Percentiles rank a stretch among this genome's conserved stretches.
These are phyloP conservation scores for Solanum aculeatissimum DNA, from an alignment of 305 asterid genomes.

Conservation along the genomic window DNA sequence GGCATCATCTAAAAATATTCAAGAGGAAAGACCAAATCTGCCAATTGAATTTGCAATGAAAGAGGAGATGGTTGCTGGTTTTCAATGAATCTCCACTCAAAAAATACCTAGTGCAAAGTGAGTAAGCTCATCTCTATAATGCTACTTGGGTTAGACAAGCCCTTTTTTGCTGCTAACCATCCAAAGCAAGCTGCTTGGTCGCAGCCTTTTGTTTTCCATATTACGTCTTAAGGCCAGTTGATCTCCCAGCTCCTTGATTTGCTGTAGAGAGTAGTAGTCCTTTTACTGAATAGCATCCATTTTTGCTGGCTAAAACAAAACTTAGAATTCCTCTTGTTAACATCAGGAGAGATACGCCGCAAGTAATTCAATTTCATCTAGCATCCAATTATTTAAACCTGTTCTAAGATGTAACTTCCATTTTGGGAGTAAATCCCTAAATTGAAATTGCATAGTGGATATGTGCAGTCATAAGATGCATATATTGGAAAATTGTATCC, in stretches of 20 bases:
- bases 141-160: not conserved
- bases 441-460: not conserved
- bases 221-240: not conserved
- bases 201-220: not conserved
- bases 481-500: not conserved
- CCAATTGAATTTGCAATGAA: not conserved
- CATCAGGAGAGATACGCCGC: not conserved
- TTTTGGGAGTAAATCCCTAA: not conserved
- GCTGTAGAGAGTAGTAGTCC: not conserved
- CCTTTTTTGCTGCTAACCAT: not conserved
- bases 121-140: not conserved
- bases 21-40: not conserved
- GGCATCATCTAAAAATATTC: not conserved
- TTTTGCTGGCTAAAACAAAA: not conserved
- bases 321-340: not conserved
- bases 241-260: not conserved
- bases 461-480: not conserved
- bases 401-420: not conserved
- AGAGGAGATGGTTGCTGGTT: not conserved
- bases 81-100: not conserved
- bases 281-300: not conserved
- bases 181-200: not conserved
- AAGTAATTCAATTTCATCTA: not conserved
- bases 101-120: not conserved
- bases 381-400: not conserved